Conservation (phyloP, 805 yeast genomes). For the Nematodospora valgi region DNA sequence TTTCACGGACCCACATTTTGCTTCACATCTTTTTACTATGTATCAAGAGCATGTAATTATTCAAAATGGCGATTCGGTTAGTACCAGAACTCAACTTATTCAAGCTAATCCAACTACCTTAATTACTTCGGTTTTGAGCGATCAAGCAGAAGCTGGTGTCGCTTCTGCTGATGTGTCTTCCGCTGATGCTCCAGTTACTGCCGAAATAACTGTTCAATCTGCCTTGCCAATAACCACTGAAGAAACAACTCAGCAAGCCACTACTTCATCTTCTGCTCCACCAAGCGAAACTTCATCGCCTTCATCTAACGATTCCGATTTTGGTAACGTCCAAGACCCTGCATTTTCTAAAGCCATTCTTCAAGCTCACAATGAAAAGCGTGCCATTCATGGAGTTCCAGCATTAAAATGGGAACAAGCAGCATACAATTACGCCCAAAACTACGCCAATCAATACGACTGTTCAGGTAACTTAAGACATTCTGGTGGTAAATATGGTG, state of each 20-base stretch:
- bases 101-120: conserved; percentile 9
- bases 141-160: conserved; percentile 10
- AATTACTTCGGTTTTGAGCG: conserved; percentile 10
- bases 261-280: conserved; percentile 14
- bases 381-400: conserved; percentile 52
- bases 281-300: conserved; percentile 2
- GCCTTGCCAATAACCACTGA: not conserved
- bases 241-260: conserved; percentile 3
- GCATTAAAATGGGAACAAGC: conserved; percentile 53
- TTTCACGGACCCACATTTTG: conserved; percentile 10
- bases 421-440: conserved; percentile 53
- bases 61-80: conserved; percentile 3
- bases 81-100: conserved; percentile 6
- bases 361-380: conserved; percentile 56
- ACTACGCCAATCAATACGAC: conserved; percentile 43
- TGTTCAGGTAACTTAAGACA: conserved; percentile 39
- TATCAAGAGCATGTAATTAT: conserved; percentile 13
- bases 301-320: conserved; percentile 5
- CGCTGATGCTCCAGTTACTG: conserved; percentile 18
- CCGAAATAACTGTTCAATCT: not conserved
- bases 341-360: conserved; percentile 46
- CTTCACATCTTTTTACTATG: conserved; percentile 14
- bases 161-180: conserved; percentile 18
- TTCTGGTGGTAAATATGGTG: conserved; percentile 40
- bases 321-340: conserved; percentile 14